Evolutionary conservation across 306 rosid genomes (phyloP).

Genomic region (Ormosia emarginata): DNA sequence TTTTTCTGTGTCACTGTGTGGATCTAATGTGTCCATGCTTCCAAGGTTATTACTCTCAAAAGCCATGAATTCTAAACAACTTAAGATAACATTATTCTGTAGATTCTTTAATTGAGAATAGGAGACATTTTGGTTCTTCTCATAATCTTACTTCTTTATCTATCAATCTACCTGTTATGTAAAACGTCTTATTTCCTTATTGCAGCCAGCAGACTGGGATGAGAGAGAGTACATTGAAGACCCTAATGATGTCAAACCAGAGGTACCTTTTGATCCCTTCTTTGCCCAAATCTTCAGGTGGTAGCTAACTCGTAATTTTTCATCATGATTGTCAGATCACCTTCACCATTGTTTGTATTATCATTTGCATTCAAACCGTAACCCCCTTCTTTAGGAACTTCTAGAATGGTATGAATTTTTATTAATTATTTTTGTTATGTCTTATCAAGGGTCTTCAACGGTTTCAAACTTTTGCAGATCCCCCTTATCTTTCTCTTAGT

Average conservation of each 20-base stretch:
- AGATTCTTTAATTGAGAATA: conserved; percentile 14
- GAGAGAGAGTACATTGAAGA: conserved; percentile 86
- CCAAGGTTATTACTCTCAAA: neutral
- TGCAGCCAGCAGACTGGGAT: conserved; percentile 93
- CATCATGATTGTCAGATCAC: neutral
- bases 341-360: neutral
- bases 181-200: neutral
- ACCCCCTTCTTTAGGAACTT: neutral
- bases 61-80: neutral
- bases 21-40: no score
- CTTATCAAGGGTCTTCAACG: neutral
- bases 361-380: neutral
- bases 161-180: neutral
- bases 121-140: conserved; percentile 2
- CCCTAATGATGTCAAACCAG: conserved; percentile 69
- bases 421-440: conserved; percentile 1
- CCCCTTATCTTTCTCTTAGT: neutral
- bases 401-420: neutral
- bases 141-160: neutral
- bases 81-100: neutral
- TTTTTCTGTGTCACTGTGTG: no score
- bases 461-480: neutral
- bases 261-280: conserved; percentile 38
- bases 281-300: neutral
- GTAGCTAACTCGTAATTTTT: neutral